Base-by-base conservation (phyloP, 129 eudicot species). In the Tagetes patula region DNA sequence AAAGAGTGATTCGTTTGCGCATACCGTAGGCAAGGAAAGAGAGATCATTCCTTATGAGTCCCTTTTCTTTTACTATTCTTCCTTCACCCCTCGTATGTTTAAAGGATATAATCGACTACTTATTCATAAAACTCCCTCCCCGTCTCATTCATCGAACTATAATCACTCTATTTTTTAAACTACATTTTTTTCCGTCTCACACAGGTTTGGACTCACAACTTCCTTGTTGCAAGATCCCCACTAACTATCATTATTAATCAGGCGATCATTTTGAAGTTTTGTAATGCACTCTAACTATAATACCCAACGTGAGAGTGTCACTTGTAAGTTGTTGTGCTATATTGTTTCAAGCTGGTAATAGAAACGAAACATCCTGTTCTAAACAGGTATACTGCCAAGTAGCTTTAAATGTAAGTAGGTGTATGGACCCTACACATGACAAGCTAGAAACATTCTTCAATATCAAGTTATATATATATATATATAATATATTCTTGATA, bases 291-390 rank as follows among this genome's bases (percentile, higher is more conserved):
- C 63, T n/a, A 59, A 59, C 11, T 33, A 3, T 0, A 59, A 59
- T 31, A 6, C 73, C 32, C 14, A 67, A 67, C 42, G 41, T 67
- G 52, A 46, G 58, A 32, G 67, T 54, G 53, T 60, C 33, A 32
- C 20, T 32, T 72, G 10, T 1, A 43, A 36, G 74, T 76, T 45
- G 80, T 46, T 76, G 80, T 56, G 80, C 80, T n/a, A n/a, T 56
- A 58, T 58, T 67, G 50, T 68, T 68, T 76, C 80, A 76, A 76
- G 75, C 80, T 76, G 80, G 80, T 76, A 67, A 76, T 33, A 56
- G 60, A 67, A 67, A 67, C 14, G 59, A 76, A 76, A 76, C 80
- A 76, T 76, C 80, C 45, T 55, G 31, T 76, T 76, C 68, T 69
- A 55, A 55, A 54, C 74, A 2, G 80, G 74, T 65, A 65, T 50